phyloP scores from a whole-genome alignment of 345 rosid genomes.

The Reutealis trisperma region DNA sequence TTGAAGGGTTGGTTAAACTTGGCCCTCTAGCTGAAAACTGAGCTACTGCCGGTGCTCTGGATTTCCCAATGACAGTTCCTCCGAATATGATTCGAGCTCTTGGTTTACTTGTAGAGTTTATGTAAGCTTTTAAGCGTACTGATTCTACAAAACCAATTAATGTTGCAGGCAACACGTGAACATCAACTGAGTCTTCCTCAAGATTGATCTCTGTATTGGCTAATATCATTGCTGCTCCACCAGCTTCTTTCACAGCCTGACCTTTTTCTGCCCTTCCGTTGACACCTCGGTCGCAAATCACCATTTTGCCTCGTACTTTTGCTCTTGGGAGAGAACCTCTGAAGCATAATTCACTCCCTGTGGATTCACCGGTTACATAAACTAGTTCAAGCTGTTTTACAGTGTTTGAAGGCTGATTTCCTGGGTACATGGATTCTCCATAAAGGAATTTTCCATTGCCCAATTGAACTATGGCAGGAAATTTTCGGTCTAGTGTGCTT shows the following conservation, averaged over 20 bases:
- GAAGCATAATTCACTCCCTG: conserved; percentile 73
- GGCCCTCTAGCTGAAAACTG: conserved; percentile 96
- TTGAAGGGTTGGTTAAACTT: conserved; percentile 62
- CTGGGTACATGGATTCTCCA: conserved; percentile 82
- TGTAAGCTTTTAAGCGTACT: conserved; percentile 57
- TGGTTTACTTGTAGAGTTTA: conserved; percentile 59
- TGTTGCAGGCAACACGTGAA: conserved; percentile 85
- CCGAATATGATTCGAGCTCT: conserved; percentile 67
- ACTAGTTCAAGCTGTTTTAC: conserved; percentile 61
- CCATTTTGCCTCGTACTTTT: conserved; percentile 70
- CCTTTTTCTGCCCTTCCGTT: conserved; percentile 94
- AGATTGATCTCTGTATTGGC: conserved; percentile 74
- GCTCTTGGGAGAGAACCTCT: conserved; percentile 73
- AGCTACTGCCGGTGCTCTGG: conserved; percentile 80
- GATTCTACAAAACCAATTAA: conserved; percentile 61
- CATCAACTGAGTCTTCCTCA: conserved; percentile 83
- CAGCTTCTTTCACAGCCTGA: conserved; percentile 75
- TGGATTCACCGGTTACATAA: conserved; percentile 57
- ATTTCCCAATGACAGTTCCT: conserved; percentile 66
- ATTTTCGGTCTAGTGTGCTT: conserved; percentile 79
- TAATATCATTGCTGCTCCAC: conserved; percentile 91
- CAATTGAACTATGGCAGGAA: conserved; percentile 68
- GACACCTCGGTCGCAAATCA: conserved; percentile 81
- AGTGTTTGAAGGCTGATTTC: conserved; percentile 40
- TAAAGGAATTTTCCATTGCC: conserved; percentile 59